phyloP scores from a whole-genome alignment of 441 rosid genomes.

The Gossypium gossypioides region DNA sequence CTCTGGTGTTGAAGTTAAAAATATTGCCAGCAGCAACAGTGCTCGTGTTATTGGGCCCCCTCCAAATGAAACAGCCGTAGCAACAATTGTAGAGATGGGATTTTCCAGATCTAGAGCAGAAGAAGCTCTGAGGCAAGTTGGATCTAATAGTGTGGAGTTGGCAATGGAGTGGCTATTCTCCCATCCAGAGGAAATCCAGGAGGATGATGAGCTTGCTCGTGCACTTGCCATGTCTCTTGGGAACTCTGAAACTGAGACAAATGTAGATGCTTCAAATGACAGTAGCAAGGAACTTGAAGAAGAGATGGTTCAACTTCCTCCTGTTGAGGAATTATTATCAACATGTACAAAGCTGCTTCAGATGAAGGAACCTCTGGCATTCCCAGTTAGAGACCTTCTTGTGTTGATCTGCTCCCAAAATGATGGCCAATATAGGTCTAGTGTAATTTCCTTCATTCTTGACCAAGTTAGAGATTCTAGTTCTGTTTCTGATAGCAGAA shows the following conservation, averaged over 20 bases:
- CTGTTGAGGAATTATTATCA: slow-evolving; percentile 75
- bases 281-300: slow-evolving; percentile 47
- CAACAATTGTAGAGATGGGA: slow-evolving; percentile 97
- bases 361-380: slow-evolving; percentile 83
- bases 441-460: slow-evolving; percentile 66
- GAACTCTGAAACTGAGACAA: slow-evolving; percentile 68
- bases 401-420: slow-evolving; percentile 77
- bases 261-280: slow-evolving; percentile 49
- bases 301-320: slow-evolving; percentile 80
- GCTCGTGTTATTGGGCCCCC: slow-evolving; percentile 78
- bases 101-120: slow-evolving; percentile 91
- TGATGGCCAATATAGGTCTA: slow-evolving; percentile 78
- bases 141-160: slow-evolving; percentile 86
- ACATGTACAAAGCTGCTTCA: slow-evolving; percentile 83
- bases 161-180: slow-evolving; percentile 99
- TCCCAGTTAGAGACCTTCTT: slow-evolving; percentile 86
- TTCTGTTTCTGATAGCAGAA: slow-evolving; percentile 43
- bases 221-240: slow-evolving; percentile 98
- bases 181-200: slow-evolving; percentile 84
- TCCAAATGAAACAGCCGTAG: slow-evolving; percentile 76
- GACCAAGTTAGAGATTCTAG: slow-evolving; percentile 58
- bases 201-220: slow-evolving; percentile 98
- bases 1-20: slow-evolving; percentile 94
- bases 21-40: slow-evolving; percentile 35
- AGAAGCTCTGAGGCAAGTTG: slow-evolving; percentile 95